A percentile compares a stretch with the other conserved stretches of the same genome.
These are phyloP conservation scores for Hippophae rhamnoides DNA, from an alignment of 306 rosid species.

Conservation along the genomic window DNA sequence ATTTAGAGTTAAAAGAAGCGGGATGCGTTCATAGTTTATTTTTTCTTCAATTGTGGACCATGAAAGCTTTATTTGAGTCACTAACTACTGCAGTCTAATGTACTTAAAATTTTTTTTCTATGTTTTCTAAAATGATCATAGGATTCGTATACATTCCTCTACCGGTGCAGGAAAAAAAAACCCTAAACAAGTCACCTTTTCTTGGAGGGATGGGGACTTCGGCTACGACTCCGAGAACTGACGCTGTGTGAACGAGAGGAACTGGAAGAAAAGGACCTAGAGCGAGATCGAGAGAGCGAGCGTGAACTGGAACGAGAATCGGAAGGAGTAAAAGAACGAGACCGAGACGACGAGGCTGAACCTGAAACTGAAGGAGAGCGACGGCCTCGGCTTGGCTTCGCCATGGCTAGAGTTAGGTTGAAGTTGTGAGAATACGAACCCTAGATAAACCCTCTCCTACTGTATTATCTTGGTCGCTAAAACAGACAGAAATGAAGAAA, in stretches of 20 bases:
- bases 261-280: conserved; percentile 60
- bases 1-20: background rate
- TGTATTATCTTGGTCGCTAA: background rate
- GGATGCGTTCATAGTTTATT: too few relatives aligned
- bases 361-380: conserved; percentile 71
- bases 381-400: conserved; percentile 85
- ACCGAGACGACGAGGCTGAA: conserved; percentile 49
- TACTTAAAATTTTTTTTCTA: too few relatives aligned
- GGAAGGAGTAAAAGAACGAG: conserved; percentile 44
- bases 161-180: background rate
- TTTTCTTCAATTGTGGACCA: background rate
- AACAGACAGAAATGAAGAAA: background rate
- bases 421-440: conserved; percentile 31
- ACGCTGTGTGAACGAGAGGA: conserved; percentile 66
- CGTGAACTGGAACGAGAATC: conserved; percentile 40
- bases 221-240: conserved; percentile 69
- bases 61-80: background rate
- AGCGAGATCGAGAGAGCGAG: conserved; percentile 46
- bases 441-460: conserved; percentile 53
- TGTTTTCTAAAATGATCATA: too few relatives aligned
- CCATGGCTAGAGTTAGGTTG: conserved; percentile 40
- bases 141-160: too few relatives aligned
- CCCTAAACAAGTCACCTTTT: conserved; percentile 34
- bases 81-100: too few relatives aligned
- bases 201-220: conserved; percentile 53